Evolutionary conservation across 805 yeast genomes (phyloP), one percentile per base, ranked within the genome.

Genomic region (Pachysolen tannophilus): DNA sequence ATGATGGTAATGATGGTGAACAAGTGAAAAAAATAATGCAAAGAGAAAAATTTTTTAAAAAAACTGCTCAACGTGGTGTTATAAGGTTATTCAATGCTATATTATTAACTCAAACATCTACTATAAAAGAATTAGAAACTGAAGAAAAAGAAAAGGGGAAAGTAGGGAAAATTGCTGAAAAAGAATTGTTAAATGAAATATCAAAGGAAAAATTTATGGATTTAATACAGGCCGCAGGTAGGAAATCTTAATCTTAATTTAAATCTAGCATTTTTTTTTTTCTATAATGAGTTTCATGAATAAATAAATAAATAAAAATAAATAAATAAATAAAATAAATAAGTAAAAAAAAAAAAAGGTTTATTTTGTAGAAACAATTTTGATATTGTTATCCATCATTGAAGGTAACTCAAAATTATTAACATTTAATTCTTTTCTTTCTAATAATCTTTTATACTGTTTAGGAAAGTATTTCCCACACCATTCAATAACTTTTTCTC

Each of bases 161-260:
- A 18, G 74, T 69, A 33, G 63, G 56, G 34, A 54, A 59, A 46
- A 75, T 53, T 62, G 71, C 68, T 54, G 63, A 70, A 46, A 80
- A 80, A 45, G 73, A 77, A 41, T 54, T 79, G 40, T 69, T 79
- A 47, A 79, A 76, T 28, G 95, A 87, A 48, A 69, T 88, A 35
- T 81, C 95, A 5, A 90, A 88, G 55, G 95, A 87, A 53, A 83
- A 77, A 54, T 88, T 88, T 51, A 69, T 88, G 57, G 95, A 87
- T 57, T 65, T 88, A 56, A 92, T 88, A 25, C 82, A 78, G 55
- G 81, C 81, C 28, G 87, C 87, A 3, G 88, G 82, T 35, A 69
- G 72, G 30, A 44, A 26, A 30, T 19, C 19, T 16, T 10, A 4
- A 15, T 11, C 10, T 28, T 17, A n/a, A 6, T 10, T 11, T 8